These are phyloP conservation scores for Sugiyamaella boreocaroliniensis DNA, from an alignment of 805 yeast genomes.

Conservation along the genomic window DNA sequence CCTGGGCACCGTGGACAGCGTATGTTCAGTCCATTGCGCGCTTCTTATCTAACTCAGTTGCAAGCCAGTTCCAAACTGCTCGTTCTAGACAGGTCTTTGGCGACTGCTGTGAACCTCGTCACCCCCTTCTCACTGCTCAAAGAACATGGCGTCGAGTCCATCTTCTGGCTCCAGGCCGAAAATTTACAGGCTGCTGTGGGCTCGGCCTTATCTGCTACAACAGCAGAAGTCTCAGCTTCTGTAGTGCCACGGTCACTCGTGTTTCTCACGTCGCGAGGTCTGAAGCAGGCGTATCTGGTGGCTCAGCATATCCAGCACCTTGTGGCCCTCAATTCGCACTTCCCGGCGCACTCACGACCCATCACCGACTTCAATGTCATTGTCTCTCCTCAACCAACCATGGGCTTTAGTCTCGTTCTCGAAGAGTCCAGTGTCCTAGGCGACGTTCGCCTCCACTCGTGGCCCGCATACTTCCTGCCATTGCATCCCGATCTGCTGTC, in stretches of 20 bases:
- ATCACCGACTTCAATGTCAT: constrained; percentile 23
- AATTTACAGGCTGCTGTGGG: constrained; percentile 6
- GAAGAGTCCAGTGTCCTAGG: constrained; percentile 36
- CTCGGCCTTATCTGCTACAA: background rate
- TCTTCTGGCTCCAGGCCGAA: constrained; percentile 40
- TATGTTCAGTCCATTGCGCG: constrained; percentile 5
- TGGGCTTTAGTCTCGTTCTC: constrained; percentile 25
- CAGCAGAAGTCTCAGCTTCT: background rate
- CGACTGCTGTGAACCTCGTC: constrained; percentile 46
- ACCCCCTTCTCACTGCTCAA: constrained; percentile 51
- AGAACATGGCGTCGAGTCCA: constrained; percentile 42
- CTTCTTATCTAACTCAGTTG: constrained; percentile 5
- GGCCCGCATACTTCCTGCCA: constrained; percentile 41
- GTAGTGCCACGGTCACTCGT: background rate
- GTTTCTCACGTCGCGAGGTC: background rate
- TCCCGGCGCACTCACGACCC: background rate
- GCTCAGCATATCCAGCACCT: constrained; percentile 15
- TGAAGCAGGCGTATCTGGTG: constrained; percentile 12
- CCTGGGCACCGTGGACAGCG: constrained; percentile 25
- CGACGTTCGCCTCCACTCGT: constrained; percentile 34
- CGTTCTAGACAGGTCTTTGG: constrained; percentile 41
- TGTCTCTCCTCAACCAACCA: constrained; percentile 24
- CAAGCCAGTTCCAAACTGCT: constrained; percentile 24
- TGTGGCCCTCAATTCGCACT: background rate
- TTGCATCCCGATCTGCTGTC: constrained; percentile 38